Conservation (phyloP, 2,329 filamentous ascomycete genomes). For the Atkinsonella texensis region DNA sequence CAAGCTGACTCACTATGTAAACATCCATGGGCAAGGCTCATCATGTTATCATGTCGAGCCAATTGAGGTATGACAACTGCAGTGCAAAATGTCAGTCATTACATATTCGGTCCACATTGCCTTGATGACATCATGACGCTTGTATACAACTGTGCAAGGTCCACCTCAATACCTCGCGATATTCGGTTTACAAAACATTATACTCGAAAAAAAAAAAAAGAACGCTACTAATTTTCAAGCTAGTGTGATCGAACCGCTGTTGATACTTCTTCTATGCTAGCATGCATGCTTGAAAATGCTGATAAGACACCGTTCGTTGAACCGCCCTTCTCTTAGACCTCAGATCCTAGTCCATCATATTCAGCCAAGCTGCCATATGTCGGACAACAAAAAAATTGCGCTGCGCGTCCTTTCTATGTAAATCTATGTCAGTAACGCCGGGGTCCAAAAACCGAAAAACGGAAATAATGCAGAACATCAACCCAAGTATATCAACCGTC, state of each 20-base stretch:
- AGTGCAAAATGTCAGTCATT: not conserved
- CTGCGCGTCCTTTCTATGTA: not conserved
- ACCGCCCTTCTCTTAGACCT: not conserved
- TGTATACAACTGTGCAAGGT: not conserved
- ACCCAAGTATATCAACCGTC: not conserved
- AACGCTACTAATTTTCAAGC: too few relatives aligned
- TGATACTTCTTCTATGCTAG: too few relatives aligned
- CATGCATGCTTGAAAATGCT: too few relatives aligned
- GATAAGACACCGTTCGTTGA: too few relatives aligned
- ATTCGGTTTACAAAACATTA: too few relatives aligned
- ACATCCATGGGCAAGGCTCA: constrained; percentile 14
- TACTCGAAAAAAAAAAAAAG: too few relatives aligned
- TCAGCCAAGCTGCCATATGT: not conserved
- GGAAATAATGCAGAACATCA: constrained; percentile 1
- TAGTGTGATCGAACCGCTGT: too few relatives aligned
- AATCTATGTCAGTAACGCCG: not conserved
- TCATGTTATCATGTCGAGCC: not conserved
- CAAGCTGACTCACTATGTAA: constrained; percentile 17
- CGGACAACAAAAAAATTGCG: not conserved
- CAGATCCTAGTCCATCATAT: not conserved
- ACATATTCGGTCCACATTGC: not conserved
- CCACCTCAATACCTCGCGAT: too few relatives aligned
- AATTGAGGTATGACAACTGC: not conserved
- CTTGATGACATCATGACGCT: constrained; percentile 5
- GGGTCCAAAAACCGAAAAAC: constrained; percentile 4